These are phyloP conservation scores for Aschersonia sp. DNA, from an alignment of 2,329 filamentous ascomycete species.

Conservation along the genomic window DNA sequence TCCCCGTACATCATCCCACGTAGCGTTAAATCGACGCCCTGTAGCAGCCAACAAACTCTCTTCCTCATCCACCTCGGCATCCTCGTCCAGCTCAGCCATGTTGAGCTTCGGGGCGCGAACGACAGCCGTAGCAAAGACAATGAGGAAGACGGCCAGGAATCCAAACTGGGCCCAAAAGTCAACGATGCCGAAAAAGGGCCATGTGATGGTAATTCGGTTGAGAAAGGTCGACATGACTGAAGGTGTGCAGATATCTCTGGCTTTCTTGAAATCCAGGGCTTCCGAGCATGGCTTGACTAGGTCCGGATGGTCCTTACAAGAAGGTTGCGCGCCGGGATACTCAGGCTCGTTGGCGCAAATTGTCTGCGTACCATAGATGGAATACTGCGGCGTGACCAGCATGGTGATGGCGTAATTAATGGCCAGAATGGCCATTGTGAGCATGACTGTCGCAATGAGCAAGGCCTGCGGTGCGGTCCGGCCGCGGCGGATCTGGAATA, in stretches of 20 bases:
- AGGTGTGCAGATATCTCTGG: conserved; percentile 74
- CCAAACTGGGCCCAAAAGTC: conserved; percentile 94
- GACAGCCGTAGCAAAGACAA: conserved; percentile 66
- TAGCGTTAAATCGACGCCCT: conserved; percentile 66
- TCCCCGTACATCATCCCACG: conserved; percentile 78
- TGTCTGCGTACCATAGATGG: conserved; percentile 86
- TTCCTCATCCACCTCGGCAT: conserved; percentile 84
- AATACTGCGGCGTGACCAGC: conserved; percentile 91
- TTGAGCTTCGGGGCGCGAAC: conserved; percentile 70
- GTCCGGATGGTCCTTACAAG: conserved; percentile 58
- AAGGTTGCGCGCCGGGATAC: conserved; percentile 50
- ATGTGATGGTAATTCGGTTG: conserved; percentile 84
- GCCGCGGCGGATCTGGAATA: conserved; percentile 83
- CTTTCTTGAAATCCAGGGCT: conserved; percentile 52
- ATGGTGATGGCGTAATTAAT: conserved; percentile 89
- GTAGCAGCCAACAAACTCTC: conserved; percentile 81
- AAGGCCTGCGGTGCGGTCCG: conserved; percentile 86
- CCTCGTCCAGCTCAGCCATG: conserved; percentile 67
- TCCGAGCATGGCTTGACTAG: conserved; percentile 76
- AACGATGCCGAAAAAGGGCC: conserved; percentile 87
- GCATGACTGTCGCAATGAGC: conserved; percentile 77
- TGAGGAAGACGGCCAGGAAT: conserved; percentile 70
- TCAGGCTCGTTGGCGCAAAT: conserved; percentile 66
- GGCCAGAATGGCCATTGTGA: conserved; percentile 78
- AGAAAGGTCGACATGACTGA: conserved; percentile 85